A percentile compares a stretch with the other conserved stretches of the same genome.
phyloP scores from a whole-genome alignment of 2,329 filamentous ascomycete species.

The Coniochaeta sp. region DNA sequence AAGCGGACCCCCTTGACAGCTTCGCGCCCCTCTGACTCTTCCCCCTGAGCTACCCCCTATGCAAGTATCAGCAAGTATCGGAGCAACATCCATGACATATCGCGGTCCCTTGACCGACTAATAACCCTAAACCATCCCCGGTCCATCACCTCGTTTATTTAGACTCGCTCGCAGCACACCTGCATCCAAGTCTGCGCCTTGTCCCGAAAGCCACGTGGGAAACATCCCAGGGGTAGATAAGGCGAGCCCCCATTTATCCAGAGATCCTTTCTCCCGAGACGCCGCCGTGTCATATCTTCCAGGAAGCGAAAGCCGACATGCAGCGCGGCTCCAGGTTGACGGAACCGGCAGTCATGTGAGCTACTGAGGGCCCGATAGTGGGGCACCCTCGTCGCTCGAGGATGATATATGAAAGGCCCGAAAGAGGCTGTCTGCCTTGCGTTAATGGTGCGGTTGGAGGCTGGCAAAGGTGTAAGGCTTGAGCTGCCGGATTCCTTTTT shows the following conservation, averaged over 20 bases:
- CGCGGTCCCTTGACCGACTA: background rate
- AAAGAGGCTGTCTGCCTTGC: background rate
- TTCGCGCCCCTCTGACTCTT: no score
- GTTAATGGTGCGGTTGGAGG: background rate
- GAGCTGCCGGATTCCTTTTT: background rate
- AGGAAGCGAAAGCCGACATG: no score
- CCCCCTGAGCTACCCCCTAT: no score
- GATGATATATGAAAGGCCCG: background rate
- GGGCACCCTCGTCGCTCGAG: background rate
- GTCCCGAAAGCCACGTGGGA: background rate
- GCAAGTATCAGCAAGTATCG: no score
- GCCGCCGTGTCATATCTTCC: background rate
- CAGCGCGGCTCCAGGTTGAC: background rate
- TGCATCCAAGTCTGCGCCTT: background rate
- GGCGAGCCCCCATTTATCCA: background rate
- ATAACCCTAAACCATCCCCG: background rate
- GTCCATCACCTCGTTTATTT: background rate
- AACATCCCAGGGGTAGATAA: background rate
- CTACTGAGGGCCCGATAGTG: background rate
- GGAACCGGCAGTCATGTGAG: background rate
- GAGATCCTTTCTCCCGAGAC: background rate
- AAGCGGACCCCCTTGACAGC: no score
- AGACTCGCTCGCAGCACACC: background rate
- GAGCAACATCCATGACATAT: no score
- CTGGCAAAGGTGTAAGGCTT: background rate